A percentile compares a stretch with the other conserved stretches of the same genome.
phyloP scores from a whole-genome alignment of 345 rosid species.

The Eucalyptus fibrosa region DNA sequence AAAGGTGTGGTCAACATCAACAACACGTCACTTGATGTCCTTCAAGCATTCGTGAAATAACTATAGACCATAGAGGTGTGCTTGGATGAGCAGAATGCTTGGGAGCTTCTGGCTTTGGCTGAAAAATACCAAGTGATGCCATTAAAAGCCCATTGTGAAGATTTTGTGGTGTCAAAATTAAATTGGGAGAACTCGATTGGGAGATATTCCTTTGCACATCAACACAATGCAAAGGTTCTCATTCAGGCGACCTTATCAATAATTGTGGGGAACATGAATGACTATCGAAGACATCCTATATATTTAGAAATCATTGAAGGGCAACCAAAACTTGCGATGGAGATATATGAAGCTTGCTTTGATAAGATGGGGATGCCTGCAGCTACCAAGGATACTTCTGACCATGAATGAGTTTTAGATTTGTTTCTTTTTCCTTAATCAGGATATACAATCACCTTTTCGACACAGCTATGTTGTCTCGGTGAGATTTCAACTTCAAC shows the following conservation, averaged over 20 bases:
- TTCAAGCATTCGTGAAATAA: constrained; percentile 29
- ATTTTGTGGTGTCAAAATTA: constrained; percentile 53
- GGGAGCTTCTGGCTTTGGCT: constrained; percentile 59
- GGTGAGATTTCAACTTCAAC: neutral
- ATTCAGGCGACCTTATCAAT: constrained; percentile 12
- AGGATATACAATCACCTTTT: neutral
- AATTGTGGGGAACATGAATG: no score
- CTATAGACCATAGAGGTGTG: constrained; percentile 63
- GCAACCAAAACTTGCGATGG: constrained; percentile 38
- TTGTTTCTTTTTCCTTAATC: no score
- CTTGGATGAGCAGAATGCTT: constrained; percentile 67
- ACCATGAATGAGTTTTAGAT: no score
- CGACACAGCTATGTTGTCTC: neutral
- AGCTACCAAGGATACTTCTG: neutral
- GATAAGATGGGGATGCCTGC: no score
- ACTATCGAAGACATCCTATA: constrained; percentile 22
- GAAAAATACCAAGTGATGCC: constrained; percentile 71
- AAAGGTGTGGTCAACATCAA: constrained; percentile 60
- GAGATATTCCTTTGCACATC: constrained; percentile 72
- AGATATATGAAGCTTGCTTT: constrained; percentile 70
- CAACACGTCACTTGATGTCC: constrained; percentile 31
- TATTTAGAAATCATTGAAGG: constrained; percentile 19
- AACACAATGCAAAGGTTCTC: constrained; percentile 58
- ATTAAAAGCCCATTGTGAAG: constrained; percentile 44
- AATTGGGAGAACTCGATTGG: constrained; percentile 60